A percentile compares a stretch with the other conserved stretches of the same genome.
phyloP scores from a whole-genome alignment of 192 early-diverging fungal genomes.

The Umbelopsis isabellina region DNA sequence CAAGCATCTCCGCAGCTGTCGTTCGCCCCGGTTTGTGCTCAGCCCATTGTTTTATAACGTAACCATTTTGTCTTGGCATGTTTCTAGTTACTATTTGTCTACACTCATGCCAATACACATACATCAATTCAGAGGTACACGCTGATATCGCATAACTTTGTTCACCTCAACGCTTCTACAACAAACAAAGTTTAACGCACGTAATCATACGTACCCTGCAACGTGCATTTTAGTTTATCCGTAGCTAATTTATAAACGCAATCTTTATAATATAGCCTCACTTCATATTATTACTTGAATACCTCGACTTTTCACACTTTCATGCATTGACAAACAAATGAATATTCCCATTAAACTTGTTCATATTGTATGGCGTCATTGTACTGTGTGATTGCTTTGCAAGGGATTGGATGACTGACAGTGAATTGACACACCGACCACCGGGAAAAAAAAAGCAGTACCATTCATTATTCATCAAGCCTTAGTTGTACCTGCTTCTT shows the following conservation, averaged over 20 bases:
- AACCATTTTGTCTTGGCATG: background rate
- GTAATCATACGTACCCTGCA: too few relatives aligned
- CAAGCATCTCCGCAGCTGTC: constrained; percentile 4
- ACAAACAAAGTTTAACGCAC: too few relatives aligned
- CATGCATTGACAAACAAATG: background rate
- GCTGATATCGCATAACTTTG: too few relatives aligned
- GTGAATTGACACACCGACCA: background rate
- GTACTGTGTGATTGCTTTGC: background rate
- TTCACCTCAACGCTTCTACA: too few relatives aligned
- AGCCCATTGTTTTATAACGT: background rate
- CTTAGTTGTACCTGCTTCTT: background rate
- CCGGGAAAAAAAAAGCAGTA: background rate
- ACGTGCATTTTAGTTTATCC: too few relatives aligned
- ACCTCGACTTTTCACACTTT: background rate
- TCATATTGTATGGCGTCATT: background rate
- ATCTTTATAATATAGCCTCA: too few relatives aligned
- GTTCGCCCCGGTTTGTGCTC: background rate
- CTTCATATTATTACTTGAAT: too few relatives aligned
- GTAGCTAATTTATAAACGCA: too few relatives aligned
- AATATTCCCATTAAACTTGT: background rate
- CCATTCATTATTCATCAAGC: background rate
- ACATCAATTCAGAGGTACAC: too few relatives aligned
- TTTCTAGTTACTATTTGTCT: too few relatives aligned
- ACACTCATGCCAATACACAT: too few relatives aligned
- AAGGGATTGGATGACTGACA: constrained; percentile 6